A percentile compares a stretch with the other conserved stretches of the same genome.
phyloP scores from a whole-genome alignment of 768 basidiomycete genomes.

The Leccinum aurantiacum region DNA sequence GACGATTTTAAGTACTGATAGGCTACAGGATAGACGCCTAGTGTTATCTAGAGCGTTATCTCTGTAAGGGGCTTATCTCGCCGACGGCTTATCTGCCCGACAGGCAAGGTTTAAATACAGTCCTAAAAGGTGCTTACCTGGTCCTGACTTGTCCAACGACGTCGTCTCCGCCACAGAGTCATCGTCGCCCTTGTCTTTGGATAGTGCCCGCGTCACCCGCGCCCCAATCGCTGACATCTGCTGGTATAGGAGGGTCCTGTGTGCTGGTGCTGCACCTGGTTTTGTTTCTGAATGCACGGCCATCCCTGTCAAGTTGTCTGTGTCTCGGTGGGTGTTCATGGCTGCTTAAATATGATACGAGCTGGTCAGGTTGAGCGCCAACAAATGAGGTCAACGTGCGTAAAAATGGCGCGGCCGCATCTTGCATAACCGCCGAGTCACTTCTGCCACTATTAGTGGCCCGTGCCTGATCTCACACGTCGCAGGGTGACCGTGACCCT shows the following conservation, averaged over 20 bases:
- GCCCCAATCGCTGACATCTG: slow-evolving; percentile 22
- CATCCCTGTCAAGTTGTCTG: slow-evolving; percentile 9
- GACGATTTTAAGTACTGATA: neutral
- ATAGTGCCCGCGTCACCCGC: slow-evolving; percentile 15
- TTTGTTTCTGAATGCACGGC: slow-evolving; percentile 1
- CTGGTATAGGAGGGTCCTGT: slow-evolving; percentile 14
- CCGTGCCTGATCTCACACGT: slow-evolving; percentile 8
- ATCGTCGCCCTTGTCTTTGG: slow-evolving; percentile 7
- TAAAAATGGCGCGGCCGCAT: slow-evolving; percentile 10
- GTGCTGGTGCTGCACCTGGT: slow-evolving; percentile 7
- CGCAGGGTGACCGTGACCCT: neutral
- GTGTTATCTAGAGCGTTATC: slow-evolving; percentile 24
- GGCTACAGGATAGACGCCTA: neutral
- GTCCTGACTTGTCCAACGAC: slow-evolving; percentile 15
- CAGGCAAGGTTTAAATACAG: slow-evolving; percentile 7
- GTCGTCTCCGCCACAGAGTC: slow-evolving; percentile 5
- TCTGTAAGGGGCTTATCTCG: slow-evolving; percentile 19
- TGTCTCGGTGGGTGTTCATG: neutral
- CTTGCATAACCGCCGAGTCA: slow-evolving; percentile 2
- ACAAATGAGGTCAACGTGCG: slow-evolving; percentile 17
- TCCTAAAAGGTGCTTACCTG: slow-evolving; percentile 6
- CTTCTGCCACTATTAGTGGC: neutral
- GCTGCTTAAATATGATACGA: slow-evolving; percentile 12
- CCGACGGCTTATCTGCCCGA: slow-evolving; percentile 17
- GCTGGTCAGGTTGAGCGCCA: neutral